Conservation (phyloP, 73 alveolate species). For the Tetrahymena elliotti region DNA sequence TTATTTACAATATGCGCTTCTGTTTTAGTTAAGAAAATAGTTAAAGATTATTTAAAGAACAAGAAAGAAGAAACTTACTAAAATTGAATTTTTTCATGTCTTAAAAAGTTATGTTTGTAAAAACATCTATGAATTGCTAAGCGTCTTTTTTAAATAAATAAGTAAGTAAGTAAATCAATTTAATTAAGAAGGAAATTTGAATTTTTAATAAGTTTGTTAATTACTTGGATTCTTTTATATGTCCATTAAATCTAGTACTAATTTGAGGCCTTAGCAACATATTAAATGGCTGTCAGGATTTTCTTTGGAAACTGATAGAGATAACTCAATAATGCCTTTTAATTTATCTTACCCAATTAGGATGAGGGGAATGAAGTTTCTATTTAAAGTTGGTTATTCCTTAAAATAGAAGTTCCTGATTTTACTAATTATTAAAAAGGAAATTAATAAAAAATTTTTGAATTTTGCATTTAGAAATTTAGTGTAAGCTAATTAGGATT, state of each 20-base stretch:
- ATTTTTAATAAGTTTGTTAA: no score
- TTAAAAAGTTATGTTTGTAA: not conserved
- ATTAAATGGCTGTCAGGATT: not conserved
- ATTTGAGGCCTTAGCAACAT: not conserved
- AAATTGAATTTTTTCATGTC: not conserved
- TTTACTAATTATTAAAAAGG: not conserved
- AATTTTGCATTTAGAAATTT: no score
- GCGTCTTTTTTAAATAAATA: not conserved
- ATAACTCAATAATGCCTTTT: not conserved
- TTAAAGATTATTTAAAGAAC: not conserved
- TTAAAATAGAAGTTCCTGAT: not conserved
- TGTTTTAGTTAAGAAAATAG: not conserved
- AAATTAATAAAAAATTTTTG: not conserved
- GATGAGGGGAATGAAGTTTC: not conserved
- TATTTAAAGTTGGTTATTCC: not conserved
- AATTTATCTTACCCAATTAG: not conserved
- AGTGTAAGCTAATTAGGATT: not conserved
- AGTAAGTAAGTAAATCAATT: not conserved
- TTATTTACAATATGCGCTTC: not conserved
- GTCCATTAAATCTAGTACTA: not conserved
- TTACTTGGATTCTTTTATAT: not conserved
- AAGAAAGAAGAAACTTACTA: not conserved
- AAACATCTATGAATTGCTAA: not conserved
- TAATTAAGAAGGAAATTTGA: no score
- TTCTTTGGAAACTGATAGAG: not conserved